Base-by-base conservation (phyloP, 345 rosid species). In the Lagerstroemia speciosa region DNA sequence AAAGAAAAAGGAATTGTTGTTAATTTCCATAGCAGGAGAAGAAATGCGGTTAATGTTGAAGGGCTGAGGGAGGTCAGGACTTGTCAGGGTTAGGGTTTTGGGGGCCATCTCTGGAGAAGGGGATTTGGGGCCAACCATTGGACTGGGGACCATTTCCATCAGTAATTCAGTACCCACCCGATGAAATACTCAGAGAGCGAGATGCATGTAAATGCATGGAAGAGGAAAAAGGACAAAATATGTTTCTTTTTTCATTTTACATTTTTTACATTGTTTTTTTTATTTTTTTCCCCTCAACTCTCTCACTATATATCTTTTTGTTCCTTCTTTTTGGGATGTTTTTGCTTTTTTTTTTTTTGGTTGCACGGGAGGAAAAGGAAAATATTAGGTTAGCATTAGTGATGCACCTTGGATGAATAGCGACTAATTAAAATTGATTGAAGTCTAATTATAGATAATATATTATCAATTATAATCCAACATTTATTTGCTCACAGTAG, bases 171-270 rank as follows among this genome's bases (percentile, higher is more conserved):
- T 58, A 58, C 34, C 63, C 63, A 58, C 29, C 16, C 63, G 29
- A 58, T 58, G 63, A 58, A 58, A 58, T 27, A 15, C 63, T 27
- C 63, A 58, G 33, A 58, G 19, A 58, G 12, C n/a, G 63, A 30
- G 14, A 2, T 24, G 31, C 30, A 58, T 27, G 63, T 27, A 12
- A 30, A 10, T 58, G 33, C 63, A 58, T 58, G 63, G 32, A 6
- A 58, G 31, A 55, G 8, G 24, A 58, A 30, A 19, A 58, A 58
- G 32, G 63, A 58, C 34, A 30, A 58, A 29, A 8, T 58, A 5
- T 30, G 12, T 16, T 26, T 55, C 3, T 24, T 58, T 58, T 58
- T 30, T 29, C 10, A 11, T 3, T 12, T 24, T 10, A 29, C 60
- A 22, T 53, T 53, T n/a, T 53, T 24, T 53, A 20, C 20, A 48